phyloP scores from a whole-genome alignment of 257 asterid genomes.

The Oldenlandia corymbosa region DNA sequence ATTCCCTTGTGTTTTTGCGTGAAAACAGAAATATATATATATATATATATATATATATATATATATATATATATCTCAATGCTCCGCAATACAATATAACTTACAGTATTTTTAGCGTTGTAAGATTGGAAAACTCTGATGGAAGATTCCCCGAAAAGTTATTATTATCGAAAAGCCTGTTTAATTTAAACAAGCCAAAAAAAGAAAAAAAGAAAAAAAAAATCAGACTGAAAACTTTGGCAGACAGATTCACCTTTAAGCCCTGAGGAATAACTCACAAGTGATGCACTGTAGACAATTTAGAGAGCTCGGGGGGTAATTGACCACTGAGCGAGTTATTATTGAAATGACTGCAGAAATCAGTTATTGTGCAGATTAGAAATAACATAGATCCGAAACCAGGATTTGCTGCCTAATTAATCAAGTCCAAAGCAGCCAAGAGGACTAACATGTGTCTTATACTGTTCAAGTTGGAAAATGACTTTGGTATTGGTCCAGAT shows the following conservation, averaged over 20 bases:
- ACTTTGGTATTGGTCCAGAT: slow-evolving; percentile 39
- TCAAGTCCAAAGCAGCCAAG: slow-evolving; percentile 1
- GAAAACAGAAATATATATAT: no score
- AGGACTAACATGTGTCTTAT: slow-evolving; percentile 34
- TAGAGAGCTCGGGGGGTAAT: slow-evolving; percentile 35
- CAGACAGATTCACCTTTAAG: neutral
- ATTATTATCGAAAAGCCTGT: slow-evolving; percentile 57
- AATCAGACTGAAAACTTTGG: neutral
- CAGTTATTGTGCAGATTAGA: neutral
- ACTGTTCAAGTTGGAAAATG: slow-evolving; percentile 29
- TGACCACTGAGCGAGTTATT: slow-evolving; percentile 47
- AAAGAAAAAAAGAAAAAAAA: neutral
- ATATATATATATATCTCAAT: no score
- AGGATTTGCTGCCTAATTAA: neutral
- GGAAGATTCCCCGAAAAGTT: slow-evolving; percentile 62
- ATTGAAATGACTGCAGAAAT: slow-evolving; percentile 42
- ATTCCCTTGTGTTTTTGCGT: no score
- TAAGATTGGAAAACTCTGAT: slow-evolving; percentile 28
- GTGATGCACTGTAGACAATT: slow-evolving; percentile 31
- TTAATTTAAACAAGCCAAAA: no score
- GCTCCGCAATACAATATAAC: no score
- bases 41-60: no score
- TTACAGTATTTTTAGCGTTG: slow-evolving; percentile 33
- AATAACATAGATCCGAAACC: slow-evolving; percentile 3
- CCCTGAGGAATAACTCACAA: slow-evolving; percentile 32